Base-by-base conservation (phyloP, 352 stramenopile genomes). In the Pythium chondricola region DNA sequence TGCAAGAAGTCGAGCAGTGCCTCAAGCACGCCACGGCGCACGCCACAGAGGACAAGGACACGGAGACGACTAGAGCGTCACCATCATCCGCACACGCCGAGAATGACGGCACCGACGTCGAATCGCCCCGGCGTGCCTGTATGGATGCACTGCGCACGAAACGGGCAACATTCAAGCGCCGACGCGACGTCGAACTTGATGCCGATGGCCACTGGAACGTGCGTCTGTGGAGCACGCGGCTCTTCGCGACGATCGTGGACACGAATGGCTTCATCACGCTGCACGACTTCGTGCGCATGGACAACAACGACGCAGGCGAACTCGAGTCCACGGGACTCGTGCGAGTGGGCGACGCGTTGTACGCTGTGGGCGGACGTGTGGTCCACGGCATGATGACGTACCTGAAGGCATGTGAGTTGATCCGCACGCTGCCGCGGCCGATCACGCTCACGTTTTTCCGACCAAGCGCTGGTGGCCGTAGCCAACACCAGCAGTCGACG, bases 161-260 rank as follows among this genome's bases (percentile, higher is more conserved):
- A 17, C 53, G 48, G 24, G 17, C 37, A 0, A 43, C 48, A 11
- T 44, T 60, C 21, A 65, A 65, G 29, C 36, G 57, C 4, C 43
- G 39, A 24, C 57, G 57, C 9, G 57, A 56, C 20, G 32, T n/a
- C n/a, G 35, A 46, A 13, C 11, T 13, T 32, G 13, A 2, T 14
- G 5, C 22, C 9, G 2, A 25, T 4, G 21, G 27, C 25, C 17
- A 42, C 14, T 65, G 57, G 57, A 24, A 58, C 0, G 70, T 91
- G 30, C 60, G 44, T 36, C 48, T 91, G 1, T 88, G 74, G 72
- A 78, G 69, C 13, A 37, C 67, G 48, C 63, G 77, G n/a, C 60
- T 91, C 31, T 85, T 80, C 57, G 63, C 79, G 8, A 77, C 72
- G 21, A 86, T 91, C 40, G 71, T 71, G 51, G 82, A 75, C 27